Evolutionary conservation across 1,284 basidiomycete genomes (phyloP).

Genomic region (Sporisorium reilianum): DNA sequence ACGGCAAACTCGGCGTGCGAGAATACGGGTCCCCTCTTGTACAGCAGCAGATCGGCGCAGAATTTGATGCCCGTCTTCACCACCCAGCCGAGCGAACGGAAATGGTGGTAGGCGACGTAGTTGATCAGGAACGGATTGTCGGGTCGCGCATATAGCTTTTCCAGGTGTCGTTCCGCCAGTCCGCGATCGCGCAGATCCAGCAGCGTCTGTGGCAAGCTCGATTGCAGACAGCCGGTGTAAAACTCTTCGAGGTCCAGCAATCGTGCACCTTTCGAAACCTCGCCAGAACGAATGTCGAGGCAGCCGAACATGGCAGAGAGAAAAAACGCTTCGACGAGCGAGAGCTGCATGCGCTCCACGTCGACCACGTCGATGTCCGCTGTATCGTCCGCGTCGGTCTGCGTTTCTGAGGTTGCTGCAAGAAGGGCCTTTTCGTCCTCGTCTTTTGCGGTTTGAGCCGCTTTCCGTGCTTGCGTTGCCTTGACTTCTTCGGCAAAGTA

Average conservation of each 20-base stretch:
- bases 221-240: conserved; percentile 46
- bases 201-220: conserved; percentile 27
- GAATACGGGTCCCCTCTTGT: conserved; percentile 94
- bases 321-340: conserved; percentile 92
- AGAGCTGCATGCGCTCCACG: conserved; percentile 91
- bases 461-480: conserved; percentile 44
- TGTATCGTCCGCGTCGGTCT: conserved; percentile 31
- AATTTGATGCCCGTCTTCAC: conserved; percentile 97
- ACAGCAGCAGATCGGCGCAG: conserved; percentile 92
- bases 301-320: conserved; percentile 86
- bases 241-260: conserved; percentile 38
- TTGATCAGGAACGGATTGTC: conserved; percentile 94
- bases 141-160: conserved; percentile 61
- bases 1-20: conserved; percentile 96
- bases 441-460: conserved; percentile 10
- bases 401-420: not conserved
- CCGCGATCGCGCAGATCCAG: conserved; percentile 28
- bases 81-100: conserved; percentile 96
- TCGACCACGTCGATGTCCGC: conserved; percentile 73
- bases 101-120: conserved; percentile 94
- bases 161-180: conserved; percentile 33
- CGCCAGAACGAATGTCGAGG: conserved; percentile 74
- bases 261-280: not conserved
- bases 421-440: conserved; percentile 4
- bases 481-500: conserved; percentile 58